A percentile compares a stretch with the other conserved stretches of the same genome.
Conservation (phyloP, 345 rosid genomes). For the Murraya koenigii region DNA sequence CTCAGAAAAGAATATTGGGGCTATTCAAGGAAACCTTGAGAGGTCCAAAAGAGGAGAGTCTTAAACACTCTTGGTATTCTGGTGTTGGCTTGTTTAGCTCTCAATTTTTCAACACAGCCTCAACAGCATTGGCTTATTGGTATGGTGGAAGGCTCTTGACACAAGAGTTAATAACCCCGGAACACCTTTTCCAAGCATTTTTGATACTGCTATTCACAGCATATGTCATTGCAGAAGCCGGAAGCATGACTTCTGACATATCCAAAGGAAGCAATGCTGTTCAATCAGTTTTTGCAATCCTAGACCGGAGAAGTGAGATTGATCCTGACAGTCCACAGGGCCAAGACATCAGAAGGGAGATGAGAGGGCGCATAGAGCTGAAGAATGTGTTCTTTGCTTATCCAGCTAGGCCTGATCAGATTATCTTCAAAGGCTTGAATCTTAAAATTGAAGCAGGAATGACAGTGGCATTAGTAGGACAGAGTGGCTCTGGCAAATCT, state of each 20-base stretch:
- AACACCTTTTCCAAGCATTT: slow-evolving; percentile 57
- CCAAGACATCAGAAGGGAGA: slow-evolving; percentile 30
- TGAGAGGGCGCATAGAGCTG: slow-evolving; percentile 49
- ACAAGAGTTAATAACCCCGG: slow-evolving; percentile 31
- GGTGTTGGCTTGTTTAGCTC: slow-evolving; percentile 63
- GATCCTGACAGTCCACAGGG: slow-evolving; percentile 36
- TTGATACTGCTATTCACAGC: slow-evolving; percentile 53
- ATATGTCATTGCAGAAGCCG: slow-evolving; percentile 69
- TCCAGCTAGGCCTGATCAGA: slow-evolving; percentile 55
- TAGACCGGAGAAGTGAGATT: slow-evolving; percentile 56
- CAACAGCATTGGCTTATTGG: slow-evolving; percentile 60
- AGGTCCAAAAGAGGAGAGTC: slow-evolving; percentile 60
- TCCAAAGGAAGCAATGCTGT: slow-evolving; percentile 57
- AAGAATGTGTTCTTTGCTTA: slow-evolving; percentile 58
- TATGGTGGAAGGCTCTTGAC: slow-evolving; percentile 60
- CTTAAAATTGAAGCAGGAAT: slow-evolving; percentile 58
- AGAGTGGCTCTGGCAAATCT: slow-evolving; percentile 68
- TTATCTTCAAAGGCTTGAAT: slow-evolving; percentile 53
- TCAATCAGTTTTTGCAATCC: slow-evolving; percentile 44
- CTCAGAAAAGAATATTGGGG: slow-evolving; percentile 57
- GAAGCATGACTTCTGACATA: slow-evolving; percentile 65
- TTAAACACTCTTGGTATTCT: slow-evolving; percentile 48
- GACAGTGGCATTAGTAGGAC: slow-evolving; percentile 58
- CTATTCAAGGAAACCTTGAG: slow-evolving; percentile 49
- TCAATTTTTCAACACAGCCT: slow-evolving; percentile 56